phyloP scores from a whole-genome alignment of 305 asterid genomes.

The Rubia tinctorum region DNA sequence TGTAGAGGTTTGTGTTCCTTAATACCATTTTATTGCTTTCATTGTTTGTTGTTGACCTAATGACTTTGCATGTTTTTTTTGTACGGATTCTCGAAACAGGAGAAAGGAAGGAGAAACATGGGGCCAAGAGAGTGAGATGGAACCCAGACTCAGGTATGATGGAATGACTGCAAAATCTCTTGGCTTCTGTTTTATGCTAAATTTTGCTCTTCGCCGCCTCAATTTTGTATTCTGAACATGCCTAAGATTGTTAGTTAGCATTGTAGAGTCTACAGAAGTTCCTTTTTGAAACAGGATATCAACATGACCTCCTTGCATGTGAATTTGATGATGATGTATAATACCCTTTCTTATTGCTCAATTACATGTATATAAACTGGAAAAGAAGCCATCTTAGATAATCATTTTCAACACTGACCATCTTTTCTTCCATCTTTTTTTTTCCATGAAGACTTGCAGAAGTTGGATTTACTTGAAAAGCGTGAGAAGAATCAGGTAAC shows the following conservation, averaged over 20 bases:
- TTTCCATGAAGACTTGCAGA: conserved; percentile 31
- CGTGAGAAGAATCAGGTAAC: conserved; percentile 38
- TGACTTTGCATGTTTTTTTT: neutral
- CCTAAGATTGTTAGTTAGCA: neutral
- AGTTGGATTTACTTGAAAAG: conserved; percentile 53
- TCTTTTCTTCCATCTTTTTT: neutral
- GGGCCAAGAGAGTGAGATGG: conserved; percentile 53
- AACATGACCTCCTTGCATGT: neutral
- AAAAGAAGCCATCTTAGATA: neutral
- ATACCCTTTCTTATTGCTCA: neutral
- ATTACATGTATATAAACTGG: neutral
- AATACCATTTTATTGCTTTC: neutral
- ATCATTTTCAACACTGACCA: neutral
- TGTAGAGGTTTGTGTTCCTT: conserved; percentile 43
- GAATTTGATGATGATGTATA: neutral
- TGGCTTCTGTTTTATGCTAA: conserved; percentile 9
- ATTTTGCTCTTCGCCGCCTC: neutral
- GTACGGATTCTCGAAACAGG: conserved; percentile 27
- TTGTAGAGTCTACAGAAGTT: neutral
- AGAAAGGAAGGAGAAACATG: conserved; percentile 30
- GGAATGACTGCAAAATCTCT: neutral
- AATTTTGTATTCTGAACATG: neutral
- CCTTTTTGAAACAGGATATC: neutral
- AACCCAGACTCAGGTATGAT: conserved; percentile 41
- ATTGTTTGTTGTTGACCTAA: neutral